These are phyloP conservation scores for Kodamaea laetipori DNA, from an alignment of 805 yeast genomes.

Conservation along the genomic window DNA sequence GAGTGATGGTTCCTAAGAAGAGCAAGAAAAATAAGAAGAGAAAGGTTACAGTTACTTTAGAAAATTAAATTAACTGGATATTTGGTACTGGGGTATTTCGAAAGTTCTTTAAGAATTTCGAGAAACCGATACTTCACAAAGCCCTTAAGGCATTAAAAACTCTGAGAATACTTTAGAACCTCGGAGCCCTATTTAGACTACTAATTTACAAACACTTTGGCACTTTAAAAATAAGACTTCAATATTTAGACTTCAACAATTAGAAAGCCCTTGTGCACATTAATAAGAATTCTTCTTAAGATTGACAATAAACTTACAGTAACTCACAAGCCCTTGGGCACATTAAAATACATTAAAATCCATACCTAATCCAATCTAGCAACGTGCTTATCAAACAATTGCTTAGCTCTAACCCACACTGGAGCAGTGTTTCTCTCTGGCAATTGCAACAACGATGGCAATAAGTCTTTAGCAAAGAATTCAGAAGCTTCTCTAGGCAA, in stretches of 20 bases:
- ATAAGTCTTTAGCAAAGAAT: constrained; percentile 79
- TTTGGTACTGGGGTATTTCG: too few relatives aligned
- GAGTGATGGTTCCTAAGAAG: constrained; percentile 55
- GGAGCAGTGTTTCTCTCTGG: constrained; percentile 81
- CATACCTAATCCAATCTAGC: constrained; percentile 51
- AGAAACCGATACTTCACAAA: too few relatives aligned
- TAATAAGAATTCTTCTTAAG: too few relatives aligned
- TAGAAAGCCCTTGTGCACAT: too few relatives aligned
- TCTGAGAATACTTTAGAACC: too few relatives aligned
- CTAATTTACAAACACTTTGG: too few relatives aligned
- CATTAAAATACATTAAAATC: constrained; percentile 2
- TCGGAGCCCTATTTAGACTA: too few relatives aligned
- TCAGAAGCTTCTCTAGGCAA: constrained; percentile 98
- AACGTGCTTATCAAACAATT: constrained; percentile 81
- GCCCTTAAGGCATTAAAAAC: too few relatives aligned
- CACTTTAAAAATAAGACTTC: too few relatives aligned
- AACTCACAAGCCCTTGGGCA: background rate
- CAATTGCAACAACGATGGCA: constrained; percentile 85
- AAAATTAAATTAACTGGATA: constrained; percentile 34
- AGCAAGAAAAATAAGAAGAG: constrained; percentile 43
- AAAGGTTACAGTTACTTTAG: constrained; percentile 50
- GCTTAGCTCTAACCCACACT: constrained; percentile 90
- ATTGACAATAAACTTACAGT: too few relatives aligned
- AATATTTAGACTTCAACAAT: too few relatives aligned
- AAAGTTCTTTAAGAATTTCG: too few relatives aligned